Evolutionary conservation across 352 stramenopile genomes (phyloP), one percentile per base, ranked within the genome.

Genomic region (Globisporangium middletonii): DNA sequence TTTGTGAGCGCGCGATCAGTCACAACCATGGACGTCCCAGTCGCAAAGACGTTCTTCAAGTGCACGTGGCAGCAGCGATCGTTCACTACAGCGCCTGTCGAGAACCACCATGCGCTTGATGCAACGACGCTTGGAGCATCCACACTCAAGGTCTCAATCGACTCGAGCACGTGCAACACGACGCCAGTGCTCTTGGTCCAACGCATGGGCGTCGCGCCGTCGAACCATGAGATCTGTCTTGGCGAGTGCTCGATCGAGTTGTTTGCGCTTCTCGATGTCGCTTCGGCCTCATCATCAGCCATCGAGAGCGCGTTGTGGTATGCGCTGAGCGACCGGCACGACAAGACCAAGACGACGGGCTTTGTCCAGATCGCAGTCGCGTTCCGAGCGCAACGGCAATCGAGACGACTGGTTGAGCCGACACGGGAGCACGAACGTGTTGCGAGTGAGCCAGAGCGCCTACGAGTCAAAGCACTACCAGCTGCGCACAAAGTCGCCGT

Each of bases 191-290:
- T 76, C 50, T 26, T 48, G 55, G 56, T 60, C 1, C 59, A 68
- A 8, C 53, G 50, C 41, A 64, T 79, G 42, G 68, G 65, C 43
- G 42, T 64, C 15, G 62, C 56, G 1, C 64, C 61, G 48, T 54
- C 43, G 3, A 27, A 72, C 8, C 67, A 62, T 8, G 68, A 74
- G 49, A 37, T 79, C 28, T 70, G 65, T 46, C 49, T 79, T 2
- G 71, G 70, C 0, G 59, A 66, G 3, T 50, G 62, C 30, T 55
- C 42, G 5, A 19, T 79, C 1, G 63, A 74, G 46, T 8, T 70
- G 0, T 49, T 61, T 2, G 18, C 51, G 4, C 52, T 63, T 8
- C 5, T 55, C 2, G 48, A 33, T 18, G 42, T 55, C 9, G 45
- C 33, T 19, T 13, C 38, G 38, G 5, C 12, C 12, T n/a, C 16